Evolutionary conservation across 495 filamentous ascomycete genomes (phyloP).

Genomic region (Aspergillus kassunensis): DNA sequence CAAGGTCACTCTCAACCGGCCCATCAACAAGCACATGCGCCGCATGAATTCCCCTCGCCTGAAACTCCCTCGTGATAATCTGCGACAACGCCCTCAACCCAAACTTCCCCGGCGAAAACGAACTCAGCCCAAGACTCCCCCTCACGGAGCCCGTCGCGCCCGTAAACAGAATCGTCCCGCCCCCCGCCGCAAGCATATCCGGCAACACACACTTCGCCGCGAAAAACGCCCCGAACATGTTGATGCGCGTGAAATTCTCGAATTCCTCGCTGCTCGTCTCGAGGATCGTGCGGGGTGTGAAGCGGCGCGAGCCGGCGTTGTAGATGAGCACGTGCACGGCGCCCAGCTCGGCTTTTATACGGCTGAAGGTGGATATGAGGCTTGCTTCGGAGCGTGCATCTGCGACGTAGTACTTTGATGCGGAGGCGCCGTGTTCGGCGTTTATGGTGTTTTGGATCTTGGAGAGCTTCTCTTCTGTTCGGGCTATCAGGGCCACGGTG

Average conservation of each 20-base stretch:
- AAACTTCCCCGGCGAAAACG: constrained; percentile 31
- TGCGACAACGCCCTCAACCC: constrained; percentile 25
- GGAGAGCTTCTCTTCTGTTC: constrained; percentile 25
- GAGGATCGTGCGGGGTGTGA: constrained; percentile 22
- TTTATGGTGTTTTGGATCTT: constrained; percentile 21
- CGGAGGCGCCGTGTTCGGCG: constrained; percentile 2
- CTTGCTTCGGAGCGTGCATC: constrained; percentile 21
- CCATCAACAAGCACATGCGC: constrained; percentile 31
- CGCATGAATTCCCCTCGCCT: constrained; percentile 23
- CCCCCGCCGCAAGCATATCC: constrained; percentile 22
- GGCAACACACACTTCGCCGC: constrained; percentile 25
- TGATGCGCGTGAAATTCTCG: constrained; percentile 26
- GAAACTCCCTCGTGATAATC: constrained; percentile 29
- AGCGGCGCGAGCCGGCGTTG: constrained; percentile 27
- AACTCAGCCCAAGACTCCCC: constrained; percentile 21
- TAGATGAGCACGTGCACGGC: constrained; percentile 25
- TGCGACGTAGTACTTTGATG: constrained; percentile 25
- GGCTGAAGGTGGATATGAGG: constrained; percentile 18
- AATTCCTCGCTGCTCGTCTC: constrained; percentile 28
- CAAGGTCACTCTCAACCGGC: constrained; percentile 39
- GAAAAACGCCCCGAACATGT: constrained; percentile 30
- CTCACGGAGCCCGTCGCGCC: constrained; percentile 28
- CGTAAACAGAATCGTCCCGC: constrained; percentile 29
- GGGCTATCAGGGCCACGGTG: constrained; percentile 25
- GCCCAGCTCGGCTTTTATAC: constrained; percentile 23